Evolutionary conservation across 331 rosid species (phyloP), one percentile per base, ranked within the genome.

Genomic region (Ulmus americana): DNA sequence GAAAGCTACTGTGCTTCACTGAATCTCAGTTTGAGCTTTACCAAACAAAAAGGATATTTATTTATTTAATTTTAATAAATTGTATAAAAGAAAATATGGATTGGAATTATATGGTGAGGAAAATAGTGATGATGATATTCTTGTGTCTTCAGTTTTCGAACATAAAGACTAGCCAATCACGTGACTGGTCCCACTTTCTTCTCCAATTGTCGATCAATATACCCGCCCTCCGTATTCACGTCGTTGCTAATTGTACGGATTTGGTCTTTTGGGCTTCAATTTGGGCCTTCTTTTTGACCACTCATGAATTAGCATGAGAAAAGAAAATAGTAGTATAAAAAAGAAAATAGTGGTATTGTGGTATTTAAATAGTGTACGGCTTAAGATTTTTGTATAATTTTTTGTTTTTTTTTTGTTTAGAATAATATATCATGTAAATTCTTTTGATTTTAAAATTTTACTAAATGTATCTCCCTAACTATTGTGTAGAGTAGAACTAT

Each of bases 131-230:
- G n/a, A 58, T 58, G 40, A 39, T 39, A 39, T 20, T n/a, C 22
- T 7, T 7, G 28, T 39, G 22, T 57, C 20, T 57, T 13, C 4
- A 57, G 40, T 57, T 57, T 57, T 11, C 45, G 6, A 57, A 57
- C 39, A 57, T 18, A 57, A 39, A 57, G 62, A 57, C 12, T 7
- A 5, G 5, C 62, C 62, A 39, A 40, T 58, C 46, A 58, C 63
- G 63, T 58, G 63, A 58, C 6, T 39, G 63, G 63, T 20, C 59
- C 63, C 63, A 58, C 63, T 13, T 6, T 58, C 46, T 58, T 58
- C 63, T n/a, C 44, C 28, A 39, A 58, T 39, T 58, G 63, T 39
- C 63, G n/a, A 22, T 7, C 18, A 58, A 41, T 58, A 20, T 20
- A 58, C 8, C 63, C n/a, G 13, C 18, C 14, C n/a, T 5, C 39